Base-by-base conservation (phyloP, 805 yeast species). In the Danielia oregonensis region DNA sequence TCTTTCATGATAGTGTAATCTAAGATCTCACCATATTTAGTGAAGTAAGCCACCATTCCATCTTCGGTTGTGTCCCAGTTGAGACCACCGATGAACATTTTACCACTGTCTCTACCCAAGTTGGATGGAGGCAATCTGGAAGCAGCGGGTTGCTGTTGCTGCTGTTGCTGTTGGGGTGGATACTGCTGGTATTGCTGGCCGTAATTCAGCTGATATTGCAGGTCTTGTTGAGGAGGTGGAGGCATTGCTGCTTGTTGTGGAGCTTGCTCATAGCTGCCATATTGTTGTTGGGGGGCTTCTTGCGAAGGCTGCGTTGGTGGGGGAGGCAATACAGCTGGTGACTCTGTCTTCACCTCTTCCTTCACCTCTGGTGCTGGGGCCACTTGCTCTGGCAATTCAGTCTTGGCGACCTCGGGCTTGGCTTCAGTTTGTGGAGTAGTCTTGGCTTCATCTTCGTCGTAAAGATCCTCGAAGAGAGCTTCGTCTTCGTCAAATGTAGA, bases 41-140 rank as follows among this genome's bases (percentile, higher is more conserved):
- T 68, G 57, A 91, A 91, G 58, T 91, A 91, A 36, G 78, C 81
- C 47, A 74, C 79, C 62, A 91, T 66, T 22, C 83, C 78, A 43
- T 88, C 95, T 54, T 91, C 97, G 10, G 89, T 81, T 11, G 98
- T 91, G 55, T 91, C 97, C 97, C 97, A 91, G 54, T 91, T 93
- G 51, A 91, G 77, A 32, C 98, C 98, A 44, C 98, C 98, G 59
- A 87, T 78, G 54, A 88, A 88, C 95, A 88, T 85, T 57, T 88
- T 88, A 35, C 95, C 94, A 44, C 80, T 80, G 51, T 86, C 96
- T 34, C 51, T 58, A 17, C 68, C 71, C 43, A 58, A 45, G 39
- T 51, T 58, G 15, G 68, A 65, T 4, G 38, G 47, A 21, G 57
- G 51, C 43, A 48, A 37, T 12, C 44, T 31, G 29, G 14, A 17